A percentile compares a stretch with the other conserved stretches of the same genome.
Evolutionary conservation across 2,329 filamentous ascomycete species (phyloP).

Genomic region (Xylariaceae sp.): DNA sequence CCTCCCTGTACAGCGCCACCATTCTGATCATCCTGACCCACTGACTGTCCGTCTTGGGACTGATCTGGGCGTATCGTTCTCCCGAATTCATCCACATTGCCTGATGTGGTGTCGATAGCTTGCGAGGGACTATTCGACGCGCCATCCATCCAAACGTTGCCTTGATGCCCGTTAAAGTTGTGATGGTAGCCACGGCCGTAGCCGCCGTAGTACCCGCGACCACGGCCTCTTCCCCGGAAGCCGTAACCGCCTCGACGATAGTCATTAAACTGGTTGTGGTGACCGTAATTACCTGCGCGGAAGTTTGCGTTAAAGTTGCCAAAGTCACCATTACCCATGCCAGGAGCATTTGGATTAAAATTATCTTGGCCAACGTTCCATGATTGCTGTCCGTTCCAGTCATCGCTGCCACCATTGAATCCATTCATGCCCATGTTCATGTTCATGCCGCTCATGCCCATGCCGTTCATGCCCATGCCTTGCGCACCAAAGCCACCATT

Average conservation of each 20-base stretch:
- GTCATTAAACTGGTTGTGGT: conserved; percentile 72
- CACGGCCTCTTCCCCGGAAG: conserved; percentile 61
- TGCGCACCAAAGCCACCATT: conserved; percentile 67
- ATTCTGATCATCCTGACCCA: conserved; percentile 26
- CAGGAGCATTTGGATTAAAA: conserved; percentile 80
- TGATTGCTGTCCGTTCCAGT: conserved; percentile 75
- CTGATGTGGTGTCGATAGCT: conserved; percentile 23
- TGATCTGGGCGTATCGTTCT: conserved; percentile 31
- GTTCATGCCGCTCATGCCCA: conserved; percentile 70
- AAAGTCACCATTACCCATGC: conserved; percentile 76
- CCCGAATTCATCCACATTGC: conserved; percentile 39
- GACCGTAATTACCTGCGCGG: conserved; percentile 77
- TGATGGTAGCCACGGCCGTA: conserved; percentile 52
- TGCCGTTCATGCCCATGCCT: conserved; percentile 68
- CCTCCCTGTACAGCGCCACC: conserved; percentile 17
- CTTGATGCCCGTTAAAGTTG: conserved; percentile 34
- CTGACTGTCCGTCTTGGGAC: conserved; percentile 22
- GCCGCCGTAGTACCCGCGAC: conserved; percentile 48
- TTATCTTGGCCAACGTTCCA: conserved; percentile 85
- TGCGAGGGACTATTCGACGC: conserved; percentile 23
- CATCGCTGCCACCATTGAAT: conserved; percentile 66
- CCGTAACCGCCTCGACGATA: conserved; percentile 66
- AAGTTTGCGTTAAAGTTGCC: conserved; percentile 73
- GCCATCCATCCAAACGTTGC: conserved; percentile 27
- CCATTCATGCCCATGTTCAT: conserved; percentile 72